Base-by-base conservation (phyloP, 805 yeast species). In the Cyberlindnera petersonii region DNA sequence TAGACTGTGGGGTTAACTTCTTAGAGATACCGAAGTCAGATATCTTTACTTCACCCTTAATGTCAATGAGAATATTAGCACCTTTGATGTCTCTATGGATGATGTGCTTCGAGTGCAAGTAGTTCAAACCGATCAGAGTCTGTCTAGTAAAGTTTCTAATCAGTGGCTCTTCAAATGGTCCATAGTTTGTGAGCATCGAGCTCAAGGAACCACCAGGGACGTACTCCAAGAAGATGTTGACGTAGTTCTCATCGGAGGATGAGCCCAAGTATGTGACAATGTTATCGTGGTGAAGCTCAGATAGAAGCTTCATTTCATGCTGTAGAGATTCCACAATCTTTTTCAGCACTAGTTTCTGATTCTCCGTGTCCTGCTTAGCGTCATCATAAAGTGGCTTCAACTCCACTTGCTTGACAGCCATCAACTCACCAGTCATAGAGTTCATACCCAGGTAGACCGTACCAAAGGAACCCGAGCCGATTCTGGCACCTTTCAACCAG, bases 321-420 rank as follows among this genome's bases (percentile, higher is more conserved):
- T 84, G 86, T 43, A 87, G 61, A 0, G 95, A 94, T 46, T 82
- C 87, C 13, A 85, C 75, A 82, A 88, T 80, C 41, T 68, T 65
- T 37, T 61, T 62, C 46, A 72, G 73, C 5, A 71, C 60, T 24
- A 53, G 55, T 24, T 48, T 49, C 13, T 51, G 47, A 27, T 49
- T 52, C 24, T 49, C 50, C n/a, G 43, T 43, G 19, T 52, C 49
- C 19, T 48, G 42, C 9, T 44, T 44, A 5, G 39, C 30, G 43
- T 61, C 53, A 44, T 68, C 66, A 24, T 65, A 60, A 19, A 59
- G 49, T 4, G 66, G 64, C 2, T 84, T 81, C 14, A 89, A 58
- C 33, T 82, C 83, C 1, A 93, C 96, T 59, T 89, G 96, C 56
- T 93, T 93, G 15, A 93, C 96, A 1, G 98, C 98, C 95, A 91